Conservation (phyloP, 2,329 filamentous ascomycete genomes). For the Colletotrichum orbiculare region DNA sequence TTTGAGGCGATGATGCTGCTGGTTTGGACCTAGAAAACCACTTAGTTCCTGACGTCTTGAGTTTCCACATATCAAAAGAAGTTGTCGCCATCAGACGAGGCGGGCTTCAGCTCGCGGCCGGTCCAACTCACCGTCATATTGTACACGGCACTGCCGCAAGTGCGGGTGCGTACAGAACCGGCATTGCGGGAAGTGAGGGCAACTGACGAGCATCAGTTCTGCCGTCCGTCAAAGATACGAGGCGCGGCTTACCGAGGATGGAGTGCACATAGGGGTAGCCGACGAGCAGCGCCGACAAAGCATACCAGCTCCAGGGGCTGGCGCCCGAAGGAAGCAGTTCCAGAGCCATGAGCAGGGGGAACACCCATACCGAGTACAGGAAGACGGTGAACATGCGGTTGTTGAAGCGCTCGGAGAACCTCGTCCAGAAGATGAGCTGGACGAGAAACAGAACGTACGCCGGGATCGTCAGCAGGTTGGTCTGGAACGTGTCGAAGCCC, state of each 20-base stretch:
- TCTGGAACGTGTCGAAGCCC: conserved; percentile 62
- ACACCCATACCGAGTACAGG: conserved; percentile 58
- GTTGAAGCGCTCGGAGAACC: conserved; percentile 57
- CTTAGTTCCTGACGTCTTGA: too few species aligned
- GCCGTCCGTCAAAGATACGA: conserved; percentile 46
- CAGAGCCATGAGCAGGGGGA: conserved; percentile 62
- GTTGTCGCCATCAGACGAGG: too few species aligned
- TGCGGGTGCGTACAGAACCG: conserved; percentile 70
- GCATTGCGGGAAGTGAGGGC: conserved; percentile 71
- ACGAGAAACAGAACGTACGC: conserved; percentile 43
- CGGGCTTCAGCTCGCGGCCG: too few species aligned
- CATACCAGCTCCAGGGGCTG: conserved; percentile 58
- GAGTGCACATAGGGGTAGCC: conserved; percentile 59
- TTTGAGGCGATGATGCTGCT: conserved; percentile 56
- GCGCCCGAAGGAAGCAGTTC: conserved; percentile 47
- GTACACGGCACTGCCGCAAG: conserved; percentile 70
- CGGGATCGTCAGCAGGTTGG: conserved; percentile 64
- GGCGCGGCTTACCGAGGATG: conserved; percentile 42
- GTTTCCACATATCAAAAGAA: too few species aligned
- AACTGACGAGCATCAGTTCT: conserved; percentile 53
- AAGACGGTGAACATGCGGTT: conserved; percentile 44
- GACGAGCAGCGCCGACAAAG: conserved; percentile 55
- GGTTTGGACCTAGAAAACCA: conserved; percentile 44
- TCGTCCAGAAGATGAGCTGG: conserved; percentile 55
- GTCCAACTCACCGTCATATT: conserved; percentile 59